Base-by-base conservation (phyloP, 441 rosid species). In the Erodium trifolium region DNA sequence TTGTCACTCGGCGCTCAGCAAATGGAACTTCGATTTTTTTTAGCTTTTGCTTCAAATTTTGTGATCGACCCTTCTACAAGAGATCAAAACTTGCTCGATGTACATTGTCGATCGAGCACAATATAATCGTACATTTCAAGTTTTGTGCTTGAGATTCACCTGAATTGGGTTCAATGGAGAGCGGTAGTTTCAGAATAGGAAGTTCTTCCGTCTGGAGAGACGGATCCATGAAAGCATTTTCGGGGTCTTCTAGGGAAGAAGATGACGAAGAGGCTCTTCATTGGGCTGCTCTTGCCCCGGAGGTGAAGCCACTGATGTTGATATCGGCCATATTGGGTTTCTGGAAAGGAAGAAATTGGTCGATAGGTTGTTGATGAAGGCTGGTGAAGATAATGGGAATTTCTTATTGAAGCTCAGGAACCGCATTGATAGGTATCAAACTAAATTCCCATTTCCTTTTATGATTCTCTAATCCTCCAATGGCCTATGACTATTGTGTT, bases 301-400 rank as follows among this genome's bases (percentile, higher is more conserved):
- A 2, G 91, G 88, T 35, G 81, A 70, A 34, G 70, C 78, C 39
- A 73, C 31, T 18, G 92, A 91, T 76, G 69, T 89, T 41, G 79
- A 86, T 49, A 47, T 91, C 3, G 19, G 67, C 1, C 66, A 83
- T 11, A 80, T 89, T 67, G 91, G 83, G n/a, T 49, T 47, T 2
- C 47, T 65, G 6, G 85, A 85, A 65, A 84, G 81, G 71, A 84
- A 75, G 77, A 69, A 23, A 62, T 72, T 88, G 73, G 60, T 87
- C 9, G 86, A 81, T 63, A 84, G 85, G 76, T 72, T 90, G 70
- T 73, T 84, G 35, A 75, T 41, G 6, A 62, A 67, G 1, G 69
- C 80, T 0, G 85, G 85, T 51, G 83, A 78, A 49, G 87, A 86
- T 49, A 88, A 88, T 68, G 94, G 83, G 76, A 74, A 72, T 67